A percentile compares a stretch with the other conserved stretches of the same genome.
Conservation (phyloP, 768 basidiomycete species). For the Calvatia gigantea region DNA sequence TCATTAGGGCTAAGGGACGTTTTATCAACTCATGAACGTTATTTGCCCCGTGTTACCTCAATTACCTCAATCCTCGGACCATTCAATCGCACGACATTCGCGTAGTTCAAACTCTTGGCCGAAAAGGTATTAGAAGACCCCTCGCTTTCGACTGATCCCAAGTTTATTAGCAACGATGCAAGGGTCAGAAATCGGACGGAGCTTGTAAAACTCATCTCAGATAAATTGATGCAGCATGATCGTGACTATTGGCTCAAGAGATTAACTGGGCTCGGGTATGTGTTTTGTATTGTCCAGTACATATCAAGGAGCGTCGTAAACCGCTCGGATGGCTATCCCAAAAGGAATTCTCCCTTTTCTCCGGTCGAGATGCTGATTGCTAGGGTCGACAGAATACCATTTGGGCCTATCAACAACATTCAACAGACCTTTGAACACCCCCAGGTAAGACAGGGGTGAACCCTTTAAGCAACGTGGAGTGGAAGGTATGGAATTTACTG, state of each 20-base stretch:
- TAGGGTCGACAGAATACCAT: conserved; percentile 55
- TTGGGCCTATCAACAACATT: conserved; percentile 92
- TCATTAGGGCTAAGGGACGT: not conserved
- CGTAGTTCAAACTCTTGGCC: conserved; percentile 68
- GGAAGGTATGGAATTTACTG: conserved; percentile 8
- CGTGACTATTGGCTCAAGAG: conserved; percentile 73
- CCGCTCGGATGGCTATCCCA: not conserved
- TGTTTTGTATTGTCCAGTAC: conserved; percentile 11
- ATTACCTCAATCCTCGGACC: not conserved
- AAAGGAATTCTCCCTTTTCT: not conserved
- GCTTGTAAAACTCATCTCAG: conserved; percentile 65
- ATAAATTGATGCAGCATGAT: conserved; percentile 49
- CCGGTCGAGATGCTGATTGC: not conserved
- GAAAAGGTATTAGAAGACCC: conserved; percentile 60
- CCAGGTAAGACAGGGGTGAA: conserved; percentile 33
- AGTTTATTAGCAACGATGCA: conserved; percentile 69
- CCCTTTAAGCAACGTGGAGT: conserved; percentile 8
- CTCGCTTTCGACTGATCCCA: conserved; percentile 53
- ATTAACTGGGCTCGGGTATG: conserved; percentile 77
- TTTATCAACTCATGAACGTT: not conserved
- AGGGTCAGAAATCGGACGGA: conserved; percentile 75
- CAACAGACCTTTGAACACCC: conserved; percentile 87
- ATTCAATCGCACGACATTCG: conserved; percentile 1
- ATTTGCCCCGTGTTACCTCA: not conserved
- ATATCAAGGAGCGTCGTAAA: not conserved